Percentiles rank a stretch among this genome's conserved stretches.
These are phyloP conservation scores for Rutstroemia sp. DNA, from an alignment of 2,329 filamentous ascomycete genomes.

Conservation along the genomic window DNA sequence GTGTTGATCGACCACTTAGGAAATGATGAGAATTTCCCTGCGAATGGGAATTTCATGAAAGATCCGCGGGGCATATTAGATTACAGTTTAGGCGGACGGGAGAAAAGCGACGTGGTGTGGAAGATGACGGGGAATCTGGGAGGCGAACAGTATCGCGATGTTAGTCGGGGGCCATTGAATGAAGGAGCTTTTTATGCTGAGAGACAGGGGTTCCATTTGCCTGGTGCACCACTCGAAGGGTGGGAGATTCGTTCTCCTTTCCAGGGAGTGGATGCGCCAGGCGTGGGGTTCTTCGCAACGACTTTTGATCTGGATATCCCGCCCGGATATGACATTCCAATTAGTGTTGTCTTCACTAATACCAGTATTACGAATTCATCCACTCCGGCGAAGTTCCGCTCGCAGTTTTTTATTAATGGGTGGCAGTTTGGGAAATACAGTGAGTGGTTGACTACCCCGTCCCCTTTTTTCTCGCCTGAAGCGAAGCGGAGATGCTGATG, in stretches of 20 bases:
- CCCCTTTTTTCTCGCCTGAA: too few species aligned
- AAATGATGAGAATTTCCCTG: conserved; percentile 56
- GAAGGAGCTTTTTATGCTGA: conserved; percentile 59
- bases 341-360: conserved; percentile 51
- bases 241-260: conserved; percentile 39
- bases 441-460: too few species aligned
- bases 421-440: conserved; percentile 63
- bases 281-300: conserved; percentile 52
- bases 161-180: conserved; percentile 54
- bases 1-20: conserved; percentile 69
- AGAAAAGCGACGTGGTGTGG: conserved; percentile 46
- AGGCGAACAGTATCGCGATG: conserved; percentile 55
- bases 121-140: conserved; percentile 63
- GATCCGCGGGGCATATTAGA: conserved; percentile 53
- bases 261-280: conserved; percentile 38
- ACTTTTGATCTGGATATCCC: conserved; percentile 50
- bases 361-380: conserved; percentile 23
- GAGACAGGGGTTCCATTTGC: conserved; percentile 55
- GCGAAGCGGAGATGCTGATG: too few species aligned
- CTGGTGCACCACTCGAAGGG: conserved; percentile 38
- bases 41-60: conserved; percentile 56
- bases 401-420: conserved; percentile 65
- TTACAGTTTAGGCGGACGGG: conserved; percentile 45
- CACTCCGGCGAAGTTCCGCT: conserved; percentile 42
- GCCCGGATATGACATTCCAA: conserved; percentile 49